Conservation (phyloP, 2,329 filamentous ascomycete genomes). For the Nemania serpens region DNA sequence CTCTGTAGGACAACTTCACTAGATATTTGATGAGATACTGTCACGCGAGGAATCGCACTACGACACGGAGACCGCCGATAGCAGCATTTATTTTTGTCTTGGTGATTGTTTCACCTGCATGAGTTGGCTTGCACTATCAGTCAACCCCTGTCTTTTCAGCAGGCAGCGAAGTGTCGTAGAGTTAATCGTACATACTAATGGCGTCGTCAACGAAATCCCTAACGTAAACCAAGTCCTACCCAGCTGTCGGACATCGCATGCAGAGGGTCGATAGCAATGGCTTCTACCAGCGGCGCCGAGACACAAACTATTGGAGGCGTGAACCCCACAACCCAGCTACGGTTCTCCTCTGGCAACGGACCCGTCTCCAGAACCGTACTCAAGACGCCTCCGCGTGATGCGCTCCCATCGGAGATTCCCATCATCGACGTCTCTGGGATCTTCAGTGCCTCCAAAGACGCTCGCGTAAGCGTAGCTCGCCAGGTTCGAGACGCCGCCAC, state of each 20-base stretch:
- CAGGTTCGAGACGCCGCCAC: constrained; percentile 47
- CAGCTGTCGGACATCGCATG: background rate
- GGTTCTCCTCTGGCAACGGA: constrained; percentile 36
- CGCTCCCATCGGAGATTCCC: constrained; percentile 42
- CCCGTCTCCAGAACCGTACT: constrained; percentile 32
- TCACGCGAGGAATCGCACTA: background rate
- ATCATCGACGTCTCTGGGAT: constrained; percentile 50
- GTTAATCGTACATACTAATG: background rate
- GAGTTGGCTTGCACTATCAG: background rate
- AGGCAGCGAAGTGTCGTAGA: too few relatives aligned
- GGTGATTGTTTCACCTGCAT: background rate
- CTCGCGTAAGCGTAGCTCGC: constrained; percentile 46
- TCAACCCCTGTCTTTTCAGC: background rate
- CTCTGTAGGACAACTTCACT: too few relatives aligned
- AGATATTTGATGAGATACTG: background rate
- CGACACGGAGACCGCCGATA: constrained; percentile 8
- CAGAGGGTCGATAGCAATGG: constrained; percentile 12
- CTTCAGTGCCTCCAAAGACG: constrained; percentile 42
- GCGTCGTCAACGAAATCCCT: too few relatives aligned
- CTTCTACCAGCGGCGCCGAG: constrained; percentile 6
- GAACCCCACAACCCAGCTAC: constrained; percentile 27
- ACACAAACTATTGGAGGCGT: background rate
- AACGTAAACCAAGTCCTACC: too few relatives aligned
- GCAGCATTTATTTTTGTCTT: background rate
- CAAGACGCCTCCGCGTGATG: constrained; percentile 34